A percentile compares a stretch with the other conserved stretches of the same genome.
Evolutionary conservation across 2,329 filamentous ascomycete genomes (phyloP).

Genomic region (Madurella mycetomatis): DNA sequence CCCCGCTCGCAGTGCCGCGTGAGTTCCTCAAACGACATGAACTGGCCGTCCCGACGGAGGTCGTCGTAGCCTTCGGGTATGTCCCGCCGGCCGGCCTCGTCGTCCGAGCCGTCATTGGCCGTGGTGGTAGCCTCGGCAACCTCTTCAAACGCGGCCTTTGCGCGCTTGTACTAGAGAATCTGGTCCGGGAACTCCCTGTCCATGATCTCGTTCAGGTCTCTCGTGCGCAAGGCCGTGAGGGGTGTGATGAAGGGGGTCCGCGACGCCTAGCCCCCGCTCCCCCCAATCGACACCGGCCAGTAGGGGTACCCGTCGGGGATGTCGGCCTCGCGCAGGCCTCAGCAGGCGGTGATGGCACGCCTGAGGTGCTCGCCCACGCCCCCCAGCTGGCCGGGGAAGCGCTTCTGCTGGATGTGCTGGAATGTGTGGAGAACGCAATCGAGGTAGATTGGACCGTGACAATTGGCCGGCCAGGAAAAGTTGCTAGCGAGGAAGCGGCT

Average conservation of each 20-base stretch:
- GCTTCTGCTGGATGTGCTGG: constrained; percentile 39
- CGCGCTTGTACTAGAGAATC: constrained; percentile 31
- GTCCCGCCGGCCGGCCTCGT: constrained; percentile 21
- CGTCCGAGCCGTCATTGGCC: constrained; percentile 1
- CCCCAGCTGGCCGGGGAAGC: constrained; percentile 37
- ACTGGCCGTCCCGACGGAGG: constrained; percentile 30
- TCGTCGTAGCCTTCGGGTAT: constrained; percentile 30
- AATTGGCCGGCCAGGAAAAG: constrained; percentile 49
- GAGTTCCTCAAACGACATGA: constrained; percentile 45
- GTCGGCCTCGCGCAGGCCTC: constrained; percentile 35
- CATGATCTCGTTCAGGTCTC: constrained; percentile 30
- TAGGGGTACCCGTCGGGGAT: constrained; percentile 45
- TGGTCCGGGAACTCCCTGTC: constrained; percentile 34
- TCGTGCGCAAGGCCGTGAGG: constrained; percentile 38
- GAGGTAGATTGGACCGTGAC: constrained; percentile 48
- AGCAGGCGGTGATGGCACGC: constrained; percentile 46
- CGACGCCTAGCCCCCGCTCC: constrained; percentile 45
- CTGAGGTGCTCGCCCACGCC: constrained; percentile 55
- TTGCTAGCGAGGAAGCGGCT: constrained; percentile 49
- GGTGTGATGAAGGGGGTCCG: constrained; percentile 42
- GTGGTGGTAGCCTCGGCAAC: constrained; percentile 20
- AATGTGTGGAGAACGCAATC: constrained; percentile 49
- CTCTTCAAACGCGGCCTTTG: constrained; percentile 34
- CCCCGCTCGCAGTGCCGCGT: constrained; percentile 37
- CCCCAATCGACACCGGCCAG: constrained; percentile 42